Percentiles rank a stretch among this genome's conserved stretches.
phyloP scores from a whole-genome alignment of 2,329 filamentous ascomycete genomes.

The Madurella mycetomatis region DNA sequence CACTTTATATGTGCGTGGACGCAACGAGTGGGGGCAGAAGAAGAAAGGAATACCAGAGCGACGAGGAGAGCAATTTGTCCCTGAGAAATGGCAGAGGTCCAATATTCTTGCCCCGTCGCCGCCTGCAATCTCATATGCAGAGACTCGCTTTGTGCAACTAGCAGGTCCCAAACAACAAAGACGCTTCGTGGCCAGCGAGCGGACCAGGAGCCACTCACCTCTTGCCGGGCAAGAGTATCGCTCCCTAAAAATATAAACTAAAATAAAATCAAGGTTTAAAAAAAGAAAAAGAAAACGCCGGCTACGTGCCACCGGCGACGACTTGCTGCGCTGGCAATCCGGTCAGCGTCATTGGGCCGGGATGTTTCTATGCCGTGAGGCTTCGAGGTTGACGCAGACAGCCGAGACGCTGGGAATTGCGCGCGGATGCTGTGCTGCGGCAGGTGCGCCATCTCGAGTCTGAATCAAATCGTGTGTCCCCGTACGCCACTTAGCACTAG shows the following conservation, averaged over 20 bases:
- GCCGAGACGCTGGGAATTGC: constrained; percentile 23
- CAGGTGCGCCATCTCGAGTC: constrained; percentile 26
- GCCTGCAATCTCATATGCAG: constrained; percentile 2
- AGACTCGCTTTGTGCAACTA: constrained; percentile 10
- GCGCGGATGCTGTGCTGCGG: constrained; percentile 21
- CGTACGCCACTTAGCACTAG: constrained; percentile 18
- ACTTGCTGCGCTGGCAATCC: not conserved
- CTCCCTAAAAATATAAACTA: too few relatives aligned
- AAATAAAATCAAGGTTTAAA: too few relatives aligned
- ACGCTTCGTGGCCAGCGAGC: not conserved
- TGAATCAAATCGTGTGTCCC: constrained; percentile 26
- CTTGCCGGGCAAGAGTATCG: not conserved
- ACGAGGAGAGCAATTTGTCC: not conserved
- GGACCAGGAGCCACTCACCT: not conserved
- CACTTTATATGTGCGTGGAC: constrained; percentile 15
- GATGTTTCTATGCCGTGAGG: not conserved
- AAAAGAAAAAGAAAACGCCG: not conserved
- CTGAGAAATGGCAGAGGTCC: not conserved
- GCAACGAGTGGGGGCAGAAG: not conserved
- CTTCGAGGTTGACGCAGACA: constrained; percentile 8
- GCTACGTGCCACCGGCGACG: not conserved
- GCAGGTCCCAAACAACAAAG: constrained; percentile 1
- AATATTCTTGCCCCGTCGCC: constrained; percentile 4
- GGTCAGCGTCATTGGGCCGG: not conserved
- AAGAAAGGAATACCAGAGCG: not conserved